These are phyloP conservation scores for Curvularia sp. DNA, from an alignment of 2,329 filamentous ascomycete genomes.

Conservation along the genomic window DNA sequence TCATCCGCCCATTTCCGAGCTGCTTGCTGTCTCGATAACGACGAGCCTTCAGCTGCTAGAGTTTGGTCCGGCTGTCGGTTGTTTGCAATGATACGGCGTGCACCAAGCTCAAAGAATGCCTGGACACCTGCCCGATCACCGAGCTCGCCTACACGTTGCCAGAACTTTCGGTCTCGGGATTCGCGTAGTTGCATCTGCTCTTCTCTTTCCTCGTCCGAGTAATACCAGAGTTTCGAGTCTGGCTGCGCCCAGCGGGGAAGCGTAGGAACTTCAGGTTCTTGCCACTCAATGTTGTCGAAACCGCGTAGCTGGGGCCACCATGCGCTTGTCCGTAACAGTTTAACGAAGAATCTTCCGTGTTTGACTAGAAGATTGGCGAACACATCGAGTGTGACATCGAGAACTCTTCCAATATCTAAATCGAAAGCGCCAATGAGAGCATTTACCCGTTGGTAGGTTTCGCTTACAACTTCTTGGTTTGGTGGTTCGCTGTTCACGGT, in stretches of 20 bases:
- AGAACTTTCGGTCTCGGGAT: conserved; percentile 77
- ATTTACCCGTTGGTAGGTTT: conserved; percentile 90
- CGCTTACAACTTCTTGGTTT: conserved; percentile 77
- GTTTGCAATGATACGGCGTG: conserved; percentile 64
- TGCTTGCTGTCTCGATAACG: conserved; percentile 53
- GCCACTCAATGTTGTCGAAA: conserved; percentile 57
- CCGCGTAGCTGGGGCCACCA: conserved; percentile 87
- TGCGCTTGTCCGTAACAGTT: conserved; percentile 86
- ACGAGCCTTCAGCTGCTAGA: conserved; percentile 25
- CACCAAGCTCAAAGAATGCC: conserved; percentile 89
- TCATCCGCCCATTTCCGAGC: conserved; percentile 52
- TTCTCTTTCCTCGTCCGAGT: conserved; percentile 72
- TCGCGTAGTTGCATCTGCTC: conserved; percentile 64
- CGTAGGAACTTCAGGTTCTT: conserved; percentile 64
- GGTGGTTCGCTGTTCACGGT: conserved; percentile 77
- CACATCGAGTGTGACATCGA: conserved; percentile 94
- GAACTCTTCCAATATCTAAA: conserved; percentile 89
- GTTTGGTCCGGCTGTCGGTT: conserved; percentile 43
- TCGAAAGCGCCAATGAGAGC: conserved; percentile 96
- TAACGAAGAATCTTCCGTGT: conserved; percentile 92
- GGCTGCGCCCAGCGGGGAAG: conserved; percentile 89
- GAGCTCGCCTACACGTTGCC: conserved; percentile 76
- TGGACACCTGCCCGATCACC: conserved; percentile 65
- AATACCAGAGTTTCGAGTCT: conserved; percentile 67
- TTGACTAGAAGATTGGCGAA: conserved; percentile 93